Conservation (phyloP, 306 rosid genomes). For the Citrullus colocynthis region DNA sequence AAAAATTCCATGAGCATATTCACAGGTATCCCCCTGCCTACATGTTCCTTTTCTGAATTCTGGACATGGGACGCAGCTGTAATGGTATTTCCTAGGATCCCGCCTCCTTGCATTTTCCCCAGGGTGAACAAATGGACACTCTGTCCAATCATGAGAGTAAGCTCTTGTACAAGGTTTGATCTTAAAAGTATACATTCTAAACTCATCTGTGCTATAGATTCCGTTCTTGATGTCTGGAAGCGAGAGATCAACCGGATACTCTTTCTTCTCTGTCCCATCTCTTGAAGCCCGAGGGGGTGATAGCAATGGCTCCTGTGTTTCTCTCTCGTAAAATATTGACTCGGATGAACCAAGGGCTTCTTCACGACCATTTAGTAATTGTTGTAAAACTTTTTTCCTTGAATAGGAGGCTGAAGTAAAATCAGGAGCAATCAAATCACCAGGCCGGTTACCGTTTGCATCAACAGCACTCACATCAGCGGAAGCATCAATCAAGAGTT, state of each 20-base stretch:
- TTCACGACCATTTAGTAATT: conserved; percentile 33
- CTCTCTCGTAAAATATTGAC: conserved; percentile 14
- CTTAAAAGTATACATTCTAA: conserved; percentile 76
- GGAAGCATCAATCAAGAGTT: conserved; percentile 53
- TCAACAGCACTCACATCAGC: conserved; percentile 43
- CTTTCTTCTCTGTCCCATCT: conserved; percentile 51
- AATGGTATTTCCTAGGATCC: conserved; percentile 60
- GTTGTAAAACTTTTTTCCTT: conserved; percentile 32
- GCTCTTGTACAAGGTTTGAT: conserved; percentile 93
- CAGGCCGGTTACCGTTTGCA: conserved; percentile 38
- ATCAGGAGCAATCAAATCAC: conserved; percentile 32
- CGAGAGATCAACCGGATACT: conserved; percentile 62
- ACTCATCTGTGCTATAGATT: conserved; percentile 74
- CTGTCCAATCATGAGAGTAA: conserved; percentile 92
- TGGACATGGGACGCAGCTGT: conserved; percentile 84
- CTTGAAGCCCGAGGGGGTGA: conserved; percentile 19
- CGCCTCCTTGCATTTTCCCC: conserved; percentile 93
- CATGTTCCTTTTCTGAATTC: conserved; percentile 74
- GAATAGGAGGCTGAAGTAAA: conserved; percentile 13
- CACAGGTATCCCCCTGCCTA: conserved; percentile 70
- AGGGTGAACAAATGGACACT: conserved; percentile 87
- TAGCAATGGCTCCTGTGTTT: conserved; percentile 10
- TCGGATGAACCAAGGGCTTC: conserved; percentile 19
- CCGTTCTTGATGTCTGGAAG: conserved; percentile 81
- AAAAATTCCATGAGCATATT: conserved; percentile 82